These are phyloP conservation scores for Podaxis sp. DNA, from an alignment of 768 basidiomycete species.

Conservation along the genomic window DNA sequence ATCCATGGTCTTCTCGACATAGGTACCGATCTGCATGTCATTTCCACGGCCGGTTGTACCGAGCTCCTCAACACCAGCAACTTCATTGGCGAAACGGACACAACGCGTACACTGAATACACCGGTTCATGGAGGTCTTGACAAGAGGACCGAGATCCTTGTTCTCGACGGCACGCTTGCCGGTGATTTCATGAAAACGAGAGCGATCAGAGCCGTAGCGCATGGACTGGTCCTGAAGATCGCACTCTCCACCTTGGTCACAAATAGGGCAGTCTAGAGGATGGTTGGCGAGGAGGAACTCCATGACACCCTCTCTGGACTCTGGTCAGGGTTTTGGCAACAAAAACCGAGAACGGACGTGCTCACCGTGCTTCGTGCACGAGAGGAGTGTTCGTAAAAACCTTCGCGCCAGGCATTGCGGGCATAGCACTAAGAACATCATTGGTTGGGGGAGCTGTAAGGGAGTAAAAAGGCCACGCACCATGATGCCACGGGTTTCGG, in stretches of 20 bases:
- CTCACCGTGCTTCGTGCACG: constrained; percentile 80
- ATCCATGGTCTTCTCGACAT: constrained; percentile 96
- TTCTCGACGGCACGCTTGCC: constrained; percentile 98
- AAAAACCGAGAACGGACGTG: not conserved
- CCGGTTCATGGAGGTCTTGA: constrained; percentile 98
- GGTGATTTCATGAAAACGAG: constrained; percentile 96
- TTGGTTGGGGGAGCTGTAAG: not conserved
- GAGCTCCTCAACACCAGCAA: constrained; percentile 96
- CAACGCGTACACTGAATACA: constrained; percentile 99
- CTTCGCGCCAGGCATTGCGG: constrained; percentile 91
- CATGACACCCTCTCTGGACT: constrained; percentile 90
- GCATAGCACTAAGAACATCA: constrained; percentile 70
- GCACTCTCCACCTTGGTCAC: constrained; percentile 98
- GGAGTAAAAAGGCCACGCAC: constrained; percentile 30
- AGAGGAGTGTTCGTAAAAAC: constrained; percentile 92
- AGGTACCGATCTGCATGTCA: constrained; percentile 97
- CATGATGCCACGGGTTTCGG: constrained; percentile 95
- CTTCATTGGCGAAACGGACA: constrained; percentile 98
- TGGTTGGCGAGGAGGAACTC: constrained; percentile 98
- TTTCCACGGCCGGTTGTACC: constrained; percentile 97
- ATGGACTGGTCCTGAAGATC: constrained; percentile 99
- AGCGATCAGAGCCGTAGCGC: constrained; percentile 97
- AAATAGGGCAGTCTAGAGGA: constrained; percentile 97
- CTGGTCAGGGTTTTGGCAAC: constrained; percentile 16
- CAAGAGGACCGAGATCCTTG: constrained; percentile 96